Base-by-base conservation (phyloP, 2,329 filamentous ascomycete species). In the Grosmannia clavigera region DNA sequence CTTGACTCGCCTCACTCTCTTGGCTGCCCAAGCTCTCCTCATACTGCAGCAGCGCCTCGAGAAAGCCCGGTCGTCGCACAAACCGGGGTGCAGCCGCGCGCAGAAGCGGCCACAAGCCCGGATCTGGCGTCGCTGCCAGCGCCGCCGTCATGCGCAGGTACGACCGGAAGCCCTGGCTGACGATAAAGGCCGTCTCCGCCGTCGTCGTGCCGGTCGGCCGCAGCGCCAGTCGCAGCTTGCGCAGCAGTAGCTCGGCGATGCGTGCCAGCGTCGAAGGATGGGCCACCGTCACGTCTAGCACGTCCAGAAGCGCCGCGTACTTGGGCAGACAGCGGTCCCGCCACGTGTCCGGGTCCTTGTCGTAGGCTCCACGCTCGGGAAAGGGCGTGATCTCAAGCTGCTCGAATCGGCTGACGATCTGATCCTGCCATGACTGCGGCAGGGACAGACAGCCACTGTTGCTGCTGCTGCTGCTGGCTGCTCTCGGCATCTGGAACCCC, bases 81-180 rank as follows among this genome's bases (percentile, higher is more conserved):
- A 88, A 90, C 35, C 82, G 77, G 1, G 83, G 79, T 4, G 88
- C 83, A 12, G 84, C 85, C 38, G 82, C 80, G 62, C 83, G 81
- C 10, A 94, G 74, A 9, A 86, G 72, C 2, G 83, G 82, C 68
- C 84, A 84, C n/a, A 92, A 73, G 9, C 77, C 76, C 25, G 74
- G 68, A 62, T 90, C 84, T 6, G 85, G 70, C 14, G 79, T 76
- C 1, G 76, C 79, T n/a, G 81, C 75, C 4, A 62, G 51, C 0
- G 79, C 76, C 62, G 78, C 79, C 58, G 79, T 83, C 78, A 89
- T 83, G 56, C 81, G 78, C 31, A 90, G 76, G 66, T 91, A 89
- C 5, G 86, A 82, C 61, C 82, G 82, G 67, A 94, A 90, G 0
- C 88, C 89, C 65, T 85, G 84, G 11, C 87, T 88, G 61, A 86